phyloP scores from a whole-genome alignment of 805 yeast species.

The Saturnispora halmiae region DNA sequence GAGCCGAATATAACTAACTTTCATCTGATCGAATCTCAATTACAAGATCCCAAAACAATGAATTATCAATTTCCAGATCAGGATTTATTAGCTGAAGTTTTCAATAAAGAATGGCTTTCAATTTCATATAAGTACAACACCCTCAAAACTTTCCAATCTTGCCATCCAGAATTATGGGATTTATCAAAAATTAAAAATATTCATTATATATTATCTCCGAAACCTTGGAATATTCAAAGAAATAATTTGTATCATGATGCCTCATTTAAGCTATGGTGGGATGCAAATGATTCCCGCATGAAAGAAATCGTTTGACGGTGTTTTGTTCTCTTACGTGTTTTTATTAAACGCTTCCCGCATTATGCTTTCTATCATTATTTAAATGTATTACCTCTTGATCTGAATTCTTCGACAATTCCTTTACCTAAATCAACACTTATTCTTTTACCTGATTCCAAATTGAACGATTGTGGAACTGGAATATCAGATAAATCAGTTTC shows the following conservation, averaged over 20 bases:
- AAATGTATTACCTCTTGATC: conserved; percentile 9
- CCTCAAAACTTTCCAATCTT: conserved; percentile 39
- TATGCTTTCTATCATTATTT: not conserved
- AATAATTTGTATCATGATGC: conserved; percentile 25
- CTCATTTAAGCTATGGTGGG: conserved; percentile 46
- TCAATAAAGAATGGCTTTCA: conserved; percentile 41
- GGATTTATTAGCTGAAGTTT: conserved; percentile 45
- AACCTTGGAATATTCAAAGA: conserved; percentile 46
- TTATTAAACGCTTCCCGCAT: not conserved
- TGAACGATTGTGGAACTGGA: not conserved
- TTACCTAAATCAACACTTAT: conserved; percentile 1
- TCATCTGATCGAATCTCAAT: conserved; percentile 33
- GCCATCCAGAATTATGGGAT: conserved; percentile 42
- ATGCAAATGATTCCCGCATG: conserved; percentile 32
- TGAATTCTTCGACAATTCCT: not conserved
- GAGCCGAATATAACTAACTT: conserved; percentile 33
- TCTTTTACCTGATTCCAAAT: not conserved
- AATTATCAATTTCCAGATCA: conserved; percentile 52
- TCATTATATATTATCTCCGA: conserved; percentile 49
- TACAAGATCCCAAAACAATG: conserved; percentile 29
- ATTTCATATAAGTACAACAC: conserved; percentile 47
- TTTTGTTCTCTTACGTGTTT: not conserved
- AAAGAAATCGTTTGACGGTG: not conserved
- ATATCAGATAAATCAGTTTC: conserved; percentile 3
- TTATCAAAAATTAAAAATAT: conserved; percentile 42